Evolutionary conservation across 225 moss, liverwort and hornwort genomes (phyloP).

Genomic region (Sphagnum tenellum): DNA sequence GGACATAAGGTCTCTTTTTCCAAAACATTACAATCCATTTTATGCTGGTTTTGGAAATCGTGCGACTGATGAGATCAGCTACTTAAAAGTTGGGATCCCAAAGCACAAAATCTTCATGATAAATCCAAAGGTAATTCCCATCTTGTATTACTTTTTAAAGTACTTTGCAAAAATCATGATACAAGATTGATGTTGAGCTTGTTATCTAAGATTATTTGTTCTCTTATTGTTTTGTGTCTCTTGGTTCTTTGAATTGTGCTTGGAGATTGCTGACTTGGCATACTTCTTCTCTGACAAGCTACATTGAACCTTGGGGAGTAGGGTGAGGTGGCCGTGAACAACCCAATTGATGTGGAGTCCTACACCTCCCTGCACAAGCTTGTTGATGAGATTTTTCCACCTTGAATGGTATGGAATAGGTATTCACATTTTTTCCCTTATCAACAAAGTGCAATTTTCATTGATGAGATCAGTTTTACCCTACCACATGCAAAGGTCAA

Average conservation of each 20-base stretch:
- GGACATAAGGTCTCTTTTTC: slow-evolving; percentile 96
- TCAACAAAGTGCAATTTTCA: too few relatives aligned
- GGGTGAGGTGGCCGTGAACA: slow-evolving; percentile 98
- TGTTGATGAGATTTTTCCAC: slow-evolving; percentile 98
- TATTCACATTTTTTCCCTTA: neutral
- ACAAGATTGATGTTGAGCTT: too few relatives aligned
- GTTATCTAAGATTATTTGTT: too few relatives aligned
- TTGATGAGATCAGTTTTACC: too few relatives aligned
- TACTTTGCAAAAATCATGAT: too few relatives aligned
- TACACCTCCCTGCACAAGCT: slow-evolving; percentile 94
- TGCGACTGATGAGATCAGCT: slow-evolving; percentile 95
- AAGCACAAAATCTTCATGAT: slow-evolving; percentile 98
- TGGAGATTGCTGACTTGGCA: too few relatives aligned
- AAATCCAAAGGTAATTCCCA: slow-evolving; percentile 76
- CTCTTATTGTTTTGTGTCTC: too few relatives aligned
- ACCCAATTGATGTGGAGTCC: slow-evolving; percentile 84
- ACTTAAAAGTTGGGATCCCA: slow-evolving; percentile 92
- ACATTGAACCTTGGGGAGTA: slow-evolving; percentile 12
- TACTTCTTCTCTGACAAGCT: too few relatives aligned
- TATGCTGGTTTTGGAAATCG: slow-evolving; percentile 99
- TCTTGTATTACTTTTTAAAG: too few relatives aligned
- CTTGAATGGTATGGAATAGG: slow-evolving; percentile 48
- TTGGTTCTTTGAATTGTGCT: too few relatives aligned
- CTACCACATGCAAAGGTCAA: too few relatives aligned
- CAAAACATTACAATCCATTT: slow-evolving; percentile 80